These are phyloP conservation scores for Penicillium bialowiezense DNA, from an alignment of 495 filamentous ascomycete species.

Conservation along the genomic window DNA sequence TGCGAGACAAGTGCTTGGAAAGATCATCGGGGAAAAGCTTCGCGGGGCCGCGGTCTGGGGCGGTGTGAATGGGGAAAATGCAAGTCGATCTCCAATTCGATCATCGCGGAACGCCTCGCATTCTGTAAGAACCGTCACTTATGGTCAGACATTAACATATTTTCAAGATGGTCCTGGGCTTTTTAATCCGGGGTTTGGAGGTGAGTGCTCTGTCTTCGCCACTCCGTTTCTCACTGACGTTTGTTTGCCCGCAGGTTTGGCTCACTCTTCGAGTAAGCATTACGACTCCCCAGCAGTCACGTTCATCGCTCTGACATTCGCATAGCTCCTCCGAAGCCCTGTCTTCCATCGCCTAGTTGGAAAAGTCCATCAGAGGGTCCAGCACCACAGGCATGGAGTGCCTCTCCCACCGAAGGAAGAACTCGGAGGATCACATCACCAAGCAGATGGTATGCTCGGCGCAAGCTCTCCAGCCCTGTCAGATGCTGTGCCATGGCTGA, in stretches of 20 bases:
- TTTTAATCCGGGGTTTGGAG: slow-evolving; percentile 21
- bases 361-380: slow-evolving; percentile 51
- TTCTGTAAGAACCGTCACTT: background rate
- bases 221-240: slow-evolving; percentile 1
- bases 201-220: slow-evolving; percentile 10
- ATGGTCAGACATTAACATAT: background rate
- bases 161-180: slow-evolving; percentile 18
- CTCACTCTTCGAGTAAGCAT: slow-evolving; percentile 36
- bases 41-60: background rate
- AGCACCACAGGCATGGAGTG: slow-evolving; percentile 49
- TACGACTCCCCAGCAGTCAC: background rate
- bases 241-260: slow-evolving; percentile 33
- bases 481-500: slow-evolving; percentile 12
- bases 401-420: slow-evolving; percentile 45
- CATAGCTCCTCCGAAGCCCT: slow-evolving; percentile 60
- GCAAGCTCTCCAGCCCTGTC: background rate
- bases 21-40: slow-evolving; percentile 1
- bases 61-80: too few species aligned
- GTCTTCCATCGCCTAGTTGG: slow-evolving; percentile 59
- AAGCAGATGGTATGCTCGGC: slow-evolving; percentile 40
- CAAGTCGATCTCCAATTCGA: background rate
- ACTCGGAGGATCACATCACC: slow-evolving; percentile 54
- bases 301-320: slow-evolving; percentile 13
- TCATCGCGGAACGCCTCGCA: background rate
- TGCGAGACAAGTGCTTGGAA: background rate